phyloP scores from a whole-genome alignment of 1,284 basidiomycete genomes.

The Filobasidium uniguttulatum region DNA sequence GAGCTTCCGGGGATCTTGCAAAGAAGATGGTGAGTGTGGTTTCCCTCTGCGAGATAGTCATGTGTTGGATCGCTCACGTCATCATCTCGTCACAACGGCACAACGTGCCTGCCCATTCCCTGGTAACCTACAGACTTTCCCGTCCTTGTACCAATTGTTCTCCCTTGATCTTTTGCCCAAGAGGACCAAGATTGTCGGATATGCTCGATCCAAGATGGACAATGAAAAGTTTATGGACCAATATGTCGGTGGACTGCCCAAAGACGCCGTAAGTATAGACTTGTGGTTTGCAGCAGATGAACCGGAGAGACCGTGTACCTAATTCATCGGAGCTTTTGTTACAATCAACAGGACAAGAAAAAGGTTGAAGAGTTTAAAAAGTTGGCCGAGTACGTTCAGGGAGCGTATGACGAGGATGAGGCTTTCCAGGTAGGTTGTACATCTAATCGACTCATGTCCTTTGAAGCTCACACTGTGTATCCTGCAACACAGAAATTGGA shows the following conservation, averaged over 20 bases:
- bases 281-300: too few species aligned
- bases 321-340: not conserved
- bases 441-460: not conserved
- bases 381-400: slow-evolving; percentile 11
- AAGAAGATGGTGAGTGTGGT: slow-evolving; percentile 14
- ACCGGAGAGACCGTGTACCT: not conserved
- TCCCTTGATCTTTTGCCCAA: slow-evolving; percentile 10
- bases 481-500: slow-evolving; percentile 6
- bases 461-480: too few species aligned
- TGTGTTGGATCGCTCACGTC: too few species aligned
- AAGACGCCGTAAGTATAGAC: not conserved
- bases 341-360: slow-evolving; percentile 2
- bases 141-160: slow-evolving; percentile 13
- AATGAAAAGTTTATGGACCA: slow-evolving; percentile 23
- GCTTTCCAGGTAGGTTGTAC: slow-evolving; percentile 11
- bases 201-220: slow-evolving; percentile 34
- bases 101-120: not conserved
- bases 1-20: slow-evolving; percentile 15
- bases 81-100: not conserved
- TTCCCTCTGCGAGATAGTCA: not conserved
- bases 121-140: slow-evolving; percentile 9
- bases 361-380: slow-evolving; percentile 15
- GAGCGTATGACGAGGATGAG: slow-evolving; percentile 15
- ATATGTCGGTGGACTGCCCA: slow-evolving; percentile 14
- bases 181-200: slow-evolving; percentile 28